Conservation (phyloP, 345 rosid genomes). For the Noccaea bulbosa region DNA sequence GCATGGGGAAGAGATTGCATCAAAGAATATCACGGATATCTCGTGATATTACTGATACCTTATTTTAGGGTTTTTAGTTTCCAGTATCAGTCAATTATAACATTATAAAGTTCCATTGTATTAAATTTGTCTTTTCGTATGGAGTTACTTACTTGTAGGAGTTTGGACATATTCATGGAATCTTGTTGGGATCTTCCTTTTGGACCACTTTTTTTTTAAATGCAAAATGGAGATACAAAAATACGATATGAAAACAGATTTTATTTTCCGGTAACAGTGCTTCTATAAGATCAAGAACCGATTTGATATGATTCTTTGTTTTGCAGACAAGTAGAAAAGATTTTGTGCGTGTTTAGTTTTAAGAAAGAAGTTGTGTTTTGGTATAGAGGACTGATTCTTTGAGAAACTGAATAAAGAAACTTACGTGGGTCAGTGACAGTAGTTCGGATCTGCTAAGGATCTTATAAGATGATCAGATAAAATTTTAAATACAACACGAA, state of each 20-base stretch:
- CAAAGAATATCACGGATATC: constrained; percentile 63
- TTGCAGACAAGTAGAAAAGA: constrained; percentile 13
- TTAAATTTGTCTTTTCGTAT: constrained; percentile 23
- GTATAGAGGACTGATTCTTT: constrained; percentile 38
- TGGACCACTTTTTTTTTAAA: constrained; percentile 37
- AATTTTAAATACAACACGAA: neutral
- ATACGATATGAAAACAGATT: constrained; percentile 27
- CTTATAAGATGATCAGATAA: constrained; percentile 13
- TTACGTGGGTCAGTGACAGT: constrained; percentile 30
- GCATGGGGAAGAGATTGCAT: constrained; percentile 42
- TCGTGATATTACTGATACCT: constrained; percentile 52
- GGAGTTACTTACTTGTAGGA: constrained; percentile 37
- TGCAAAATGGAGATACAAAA: neutral
- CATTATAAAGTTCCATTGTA: constrained; percentile 20
- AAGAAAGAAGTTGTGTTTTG: constrained; percentile 36
- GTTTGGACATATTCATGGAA: constrained; percentile 38
- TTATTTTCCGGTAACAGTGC: constrained; percentile 23
- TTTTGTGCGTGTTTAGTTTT: constrained; percentile 27
- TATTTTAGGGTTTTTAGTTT: constrained; percentile 53
- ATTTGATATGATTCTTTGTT: constrained; percentile 32
- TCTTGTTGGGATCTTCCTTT: constrained; percentile 29
- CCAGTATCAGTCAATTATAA: constrained; percentile 44
- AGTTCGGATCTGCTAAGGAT: constrained; percentile 40
- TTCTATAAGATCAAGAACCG: constrained; percentile 26
- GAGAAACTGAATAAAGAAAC: constrained; percentile 32